Conservation (phyloP, 257 asterid species). For the Leptodermis oblonga region DNA sequence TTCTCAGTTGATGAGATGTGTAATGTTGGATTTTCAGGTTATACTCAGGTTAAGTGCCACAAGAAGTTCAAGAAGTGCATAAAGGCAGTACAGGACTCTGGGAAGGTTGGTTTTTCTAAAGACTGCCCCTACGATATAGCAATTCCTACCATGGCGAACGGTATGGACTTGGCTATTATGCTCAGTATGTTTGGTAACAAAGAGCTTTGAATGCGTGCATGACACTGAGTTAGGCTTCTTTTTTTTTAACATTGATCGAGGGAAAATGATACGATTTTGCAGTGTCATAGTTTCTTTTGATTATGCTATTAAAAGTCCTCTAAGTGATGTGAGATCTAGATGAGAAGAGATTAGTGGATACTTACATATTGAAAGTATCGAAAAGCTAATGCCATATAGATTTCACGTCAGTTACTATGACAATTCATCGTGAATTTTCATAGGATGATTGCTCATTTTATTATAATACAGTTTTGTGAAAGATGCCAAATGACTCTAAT, state of each 20-base stretch:
- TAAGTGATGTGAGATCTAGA: no score
- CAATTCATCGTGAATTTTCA: no score
- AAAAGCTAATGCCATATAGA: no score
- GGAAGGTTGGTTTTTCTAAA: slow-evolving; percentile 69
- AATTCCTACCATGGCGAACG: slow-evolving; percentile 79
- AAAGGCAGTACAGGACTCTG: slow-evolving; percentile 64
- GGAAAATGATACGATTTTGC: neutral
- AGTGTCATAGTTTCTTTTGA: no score
- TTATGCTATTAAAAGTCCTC: no score
- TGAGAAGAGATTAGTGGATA: no score
- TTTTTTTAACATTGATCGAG: neutral
- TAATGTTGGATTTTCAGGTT: slow-evolving; percentile 37
- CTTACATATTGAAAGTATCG: no score
- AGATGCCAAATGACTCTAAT: no score
- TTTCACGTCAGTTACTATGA: no score
- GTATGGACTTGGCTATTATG: slow-evolving; percentile 86
- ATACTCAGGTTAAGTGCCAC: slow-evolving; percentile 71
- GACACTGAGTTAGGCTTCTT: neutral
- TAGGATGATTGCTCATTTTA: no score
- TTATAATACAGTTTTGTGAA: no score
- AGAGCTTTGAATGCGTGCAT: slow-evolving; percentile 44
- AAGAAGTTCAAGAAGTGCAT: slow-evolving; percentile 83
- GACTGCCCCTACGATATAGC: slow-evolving; percentile 64
- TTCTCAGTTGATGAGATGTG: neutral
- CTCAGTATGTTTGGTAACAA: slow-evolving; percentile 66